Conservation (phyloP, 495 filamentous ascomycete genomes). For the Talaromyces wortmannii region DNA sequence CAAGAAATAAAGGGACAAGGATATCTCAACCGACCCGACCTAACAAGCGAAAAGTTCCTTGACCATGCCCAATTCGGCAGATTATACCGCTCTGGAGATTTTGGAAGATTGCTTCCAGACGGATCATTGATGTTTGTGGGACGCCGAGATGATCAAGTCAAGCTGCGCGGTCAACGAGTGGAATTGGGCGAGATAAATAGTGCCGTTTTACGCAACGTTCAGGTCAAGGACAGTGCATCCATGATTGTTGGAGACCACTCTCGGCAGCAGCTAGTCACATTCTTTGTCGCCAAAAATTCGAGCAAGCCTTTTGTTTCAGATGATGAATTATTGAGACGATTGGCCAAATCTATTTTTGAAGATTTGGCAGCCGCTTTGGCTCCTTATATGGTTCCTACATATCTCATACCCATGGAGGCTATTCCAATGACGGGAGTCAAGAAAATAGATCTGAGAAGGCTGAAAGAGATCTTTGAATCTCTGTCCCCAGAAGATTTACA, state of each 20-base stretch:
- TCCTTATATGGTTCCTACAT: constrained; percentile 61
- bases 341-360: constrained; percentile 31
- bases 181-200: constrained; percentile 63
- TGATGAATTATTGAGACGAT: not conserved
- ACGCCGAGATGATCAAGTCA: constrained; percentile 58
- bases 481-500: constrained; percentile 16
- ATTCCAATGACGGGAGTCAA: constrained; percentile 58
- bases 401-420: constrained; percentile 56
- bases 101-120: constrained; percentile 64
- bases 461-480: constrained; percentile 25
- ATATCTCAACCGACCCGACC: constrained; percentile 52
- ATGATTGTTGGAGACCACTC: constrained; percentile 29
- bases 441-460: constrained; percentile 50
- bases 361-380: constrained; percentile 40
- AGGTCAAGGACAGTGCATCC: constrained; percentile 46
- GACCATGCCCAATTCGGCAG: constrained; percentile 57
- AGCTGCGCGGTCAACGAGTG: constrained; percentile 58
- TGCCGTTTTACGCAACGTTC: constrained; percentile 32
- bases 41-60: constrained; percentile 55
- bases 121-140: constrained; percentile 56
- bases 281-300: constrained; percentile 41
- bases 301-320: not conserved
- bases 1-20: constrained; percentile 38
- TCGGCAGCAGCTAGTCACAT: constrained; percentile 44
- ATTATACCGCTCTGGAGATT: constrained; percentile 65